Evolutionary conservation across 371 early-diverging fungal species (phyloP).

Genomic region (Fennellomyces sp.): DNA sequence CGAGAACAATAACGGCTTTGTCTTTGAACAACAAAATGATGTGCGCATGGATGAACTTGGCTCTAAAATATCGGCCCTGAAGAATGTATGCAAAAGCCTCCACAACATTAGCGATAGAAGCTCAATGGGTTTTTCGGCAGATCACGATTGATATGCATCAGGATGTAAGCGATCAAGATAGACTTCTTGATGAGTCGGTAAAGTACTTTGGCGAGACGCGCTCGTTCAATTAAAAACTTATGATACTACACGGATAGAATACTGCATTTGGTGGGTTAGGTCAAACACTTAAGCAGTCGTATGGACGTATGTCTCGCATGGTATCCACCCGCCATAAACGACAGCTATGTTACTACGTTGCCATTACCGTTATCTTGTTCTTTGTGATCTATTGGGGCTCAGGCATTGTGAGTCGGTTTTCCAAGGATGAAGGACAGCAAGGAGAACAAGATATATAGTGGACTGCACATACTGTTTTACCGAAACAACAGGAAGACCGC

Average conservation of each 20-base stretch:
- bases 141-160: slow-evolving; percentile 51
- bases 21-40: slow-evolving; percentile 54
- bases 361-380: slow-evolving; percentile 27
- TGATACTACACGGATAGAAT: slow-evolving; percentile 19
- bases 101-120: no score
- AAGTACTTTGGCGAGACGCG: no score
- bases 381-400: slow-evolving; percentile 39
- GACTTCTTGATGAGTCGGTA: slow-evolving; percentile 46
- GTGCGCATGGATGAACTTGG: slow-evolving; percentile 46
- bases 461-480: no score
- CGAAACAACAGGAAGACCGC: no score
- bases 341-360: slow-evolving; percentile 42
- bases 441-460: not conserved
- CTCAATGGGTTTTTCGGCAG: slow-evolving; percentile 24
- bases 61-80: slow-evolving; percentile 42
- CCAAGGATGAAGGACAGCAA: not conserved
- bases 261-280: slow-evolving; percentile 40
- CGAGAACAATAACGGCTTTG: slow-evolving; percentile 29
- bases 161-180: slow-evolving; percentile 46
- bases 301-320: slow-evolving; percentile 46
- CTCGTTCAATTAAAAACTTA: not conserved
- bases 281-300: slow-evolving; percentile 28
- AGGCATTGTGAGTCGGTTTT: slow-evolving; percentile 7
- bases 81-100: no score
- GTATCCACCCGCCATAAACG: slow-evolving; percentile 48